Evolutionary conservation across 1,284 basidiomycete genomes (phyloP).

Genomic region (Ganoderma multipileum): DNA sequence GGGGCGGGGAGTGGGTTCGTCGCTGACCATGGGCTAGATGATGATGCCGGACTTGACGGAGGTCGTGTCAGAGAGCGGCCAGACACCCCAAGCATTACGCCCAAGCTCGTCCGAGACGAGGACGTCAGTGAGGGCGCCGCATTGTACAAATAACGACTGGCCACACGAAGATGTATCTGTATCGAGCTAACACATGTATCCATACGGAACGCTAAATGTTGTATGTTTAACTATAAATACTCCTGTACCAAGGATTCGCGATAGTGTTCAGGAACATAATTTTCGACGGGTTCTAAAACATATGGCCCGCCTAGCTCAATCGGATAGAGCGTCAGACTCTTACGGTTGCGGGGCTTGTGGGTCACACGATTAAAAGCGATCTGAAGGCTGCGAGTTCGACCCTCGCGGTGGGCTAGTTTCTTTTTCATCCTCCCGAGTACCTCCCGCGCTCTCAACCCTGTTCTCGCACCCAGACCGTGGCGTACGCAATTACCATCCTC

Average conservation of each 20-base stretch:
- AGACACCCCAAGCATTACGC: not conserved
- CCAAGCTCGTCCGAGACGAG: not conserved
- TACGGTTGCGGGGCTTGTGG: slow-evolving; percentile 16
- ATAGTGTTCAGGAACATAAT: no score
- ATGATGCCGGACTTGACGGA: not conserved
- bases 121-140: not conserved
- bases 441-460: no score
- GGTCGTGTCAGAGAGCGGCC: not conserved
- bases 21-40: not conserved
- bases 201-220: not conserved
- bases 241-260: no score
- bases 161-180: not conserved
- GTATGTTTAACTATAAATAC: not conserved
- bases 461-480: no score
- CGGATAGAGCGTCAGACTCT: slow-evolving; percentile 88
- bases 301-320: slow-evolving; percentile 85
- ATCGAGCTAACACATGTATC: not conserved
- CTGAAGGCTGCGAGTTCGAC: slow-evolving; percentile 92
- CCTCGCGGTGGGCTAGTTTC: slow-evolving; percentile 87
- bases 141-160: not conserved
- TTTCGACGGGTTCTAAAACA: no score
- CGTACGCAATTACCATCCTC: no score
- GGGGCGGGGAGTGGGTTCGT: not conserved
- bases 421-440: no score
- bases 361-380: slow-evolving; percentile 44